phyloP scores from a whole-genome alignment of 2,329 filamentous ascomycete species.

The Aspergillus fijiensis region DNA sequence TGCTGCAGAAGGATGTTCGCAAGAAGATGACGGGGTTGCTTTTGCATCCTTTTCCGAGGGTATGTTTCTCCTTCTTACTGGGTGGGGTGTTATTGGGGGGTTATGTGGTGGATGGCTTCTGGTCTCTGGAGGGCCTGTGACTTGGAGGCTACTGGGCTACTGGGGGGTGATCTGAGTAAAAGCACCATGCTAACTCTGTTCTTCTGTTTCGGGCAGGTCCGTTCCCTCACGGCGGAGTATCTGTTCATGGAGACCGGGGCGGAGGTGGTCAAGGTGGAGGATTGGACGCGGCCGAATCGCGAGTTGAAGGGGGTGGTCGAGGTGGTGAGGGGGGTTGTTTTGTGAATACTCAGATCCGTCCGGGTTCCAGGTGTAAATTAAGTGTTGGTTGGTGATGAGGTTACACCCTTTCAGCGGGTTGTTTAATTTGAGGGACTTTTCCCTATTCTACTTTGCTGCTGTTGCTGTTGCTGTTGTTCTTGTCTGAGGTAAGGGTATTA shows the following conservation, averaged over 20 bases:
- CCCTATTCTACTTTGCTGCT: too few relatives aligned
- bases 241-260: conserved; percentile 36
- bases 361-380: too few relatives aligned
- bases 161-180: too few relatives aligned
- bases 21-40: conserved; percentile 72
- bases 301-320: conserved; percentile 37
- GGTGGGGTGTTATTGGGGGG: neutral
- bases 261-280: conserved; percentile 31
- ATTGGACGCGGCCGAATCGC: conserved; percentile 38
- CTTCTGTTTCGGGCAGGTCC: conserved; percentile 29
- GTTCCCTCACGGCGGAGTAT: conserved; percentile 36
- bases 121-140: too few relatives aligned
- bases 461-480: too few relatives aligned
- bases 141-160: too few relatives aligned
- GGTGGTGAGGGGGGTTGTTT: conserved; percentile 20
- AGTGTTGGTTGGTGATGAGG: too few relatives aligned
- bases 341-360: neutral
- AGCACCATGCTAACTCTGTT: too few relatives aligned
- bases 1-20: conserved; percentile 44
- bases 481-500: too few relatives aligned
- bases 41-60: conserved; percentile 76
- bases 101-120: neutral
- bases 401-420: too few relatives aligned
- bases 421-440: too few relatives aligned
- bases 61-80: conserved; percentile 44